Base-by-base conservation (phyloP, 106 monocot genomes). In the Ottelia alismoides region DNA sequence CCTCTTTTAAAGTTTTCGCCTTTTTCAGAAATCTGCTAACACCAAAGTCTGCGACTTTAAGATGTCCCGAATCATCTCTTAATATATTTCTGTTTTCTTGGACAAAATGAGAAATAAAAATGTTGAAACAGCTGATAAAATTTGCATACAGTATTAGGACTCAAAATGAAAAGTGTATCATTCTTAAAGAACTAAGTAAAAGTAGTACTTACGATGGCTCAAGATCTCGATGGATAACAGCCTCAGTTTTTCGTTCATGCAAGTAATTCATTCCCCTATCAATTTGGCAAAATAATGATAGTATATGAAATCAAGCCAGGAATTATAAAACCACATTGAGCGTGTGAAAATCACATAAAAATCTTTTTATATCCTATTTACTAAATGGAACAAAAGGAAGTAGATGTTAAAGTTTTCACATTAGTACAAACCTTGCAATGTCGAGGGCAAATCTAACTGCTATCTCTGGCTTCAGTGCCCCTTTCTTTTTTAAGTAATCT, bases 161-260 rank as follows among this genome's bases (percentile, higher is more conserved):
- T n/a, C n/a, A n/a, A n/a, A n/a, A n/a, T n/a, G n/a, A n/a, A n/a
- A n/a, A n/a, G n/a, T n/a, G n/a, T n/a, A n/a, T n/a, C n/a, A n/a
- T n/a, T n/a, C n/a, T n/a, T n/a, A n/a, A n/a, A n/a, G n/a, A n/a
- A n/a, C n/a, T n/a, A n/a, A n/a, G n/a, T n/a, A n/a, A n/a, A n/a
- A n/a, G n/a, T n/a, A n/a, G n/a, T 25, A 65, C 79, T 73, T 74
- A 92, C 92, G 92, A 82, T 32, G 92, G 85, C 51, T 92, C 92
- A 54, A 92, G 85, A 64, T 92, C 92, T 47, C 92, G 76, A 55
- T 92, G 92, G 73, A 92, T 85, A 46, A 92, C 82, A 46, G 86
- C 82, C 52, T 78, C 77, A 25, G 92, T 85, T 66, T 82, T 92
- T 62, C 74, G 92, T 52, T 86, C 78, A 63, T 92, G 92, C 62